Conservation (phyloP, 495 filamentous ascomycete genomes). For the Aspergillus ellipticus region DNA sequence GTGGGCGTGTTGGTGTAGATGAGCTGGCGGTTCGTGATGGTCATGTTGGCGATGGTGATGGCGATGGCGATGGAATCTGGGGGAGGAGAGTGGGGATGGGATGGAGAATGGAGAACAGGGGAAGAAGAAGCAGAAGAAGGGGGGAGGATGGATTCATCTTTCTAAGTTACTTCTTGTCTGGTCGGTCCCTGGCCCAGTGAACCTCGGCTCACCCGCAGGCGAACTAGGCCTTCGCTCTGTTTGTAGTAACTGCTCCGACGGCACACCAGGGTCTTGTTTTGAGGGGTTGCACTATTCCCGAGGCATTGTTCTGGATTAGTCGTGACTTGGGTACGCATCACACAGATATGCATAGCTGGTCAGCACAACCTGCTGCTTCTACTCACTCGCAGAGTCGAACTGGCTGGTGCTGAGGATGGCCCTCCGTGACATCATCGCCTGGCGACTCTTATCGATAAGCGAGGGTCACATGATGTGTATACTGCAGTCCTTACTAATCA, state of each 20-base stretch:
- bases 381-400: too few relatives aligned
- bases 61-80: neutral
- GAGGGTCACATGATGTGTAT: too few relatives aligned
- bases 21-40: conserved; percentile 36
- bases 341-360: neutral
- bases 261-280: neutral
- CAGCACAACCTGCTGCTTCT: too few relatives aligned
- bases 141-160: too few relatives aligned
- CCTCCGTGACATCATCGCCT: too few relatives aligned
- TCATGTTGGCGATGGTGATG: conserved; percentile 22
- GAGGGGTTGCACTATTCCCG: neutral
- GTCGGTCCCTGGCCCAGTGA: neutral
- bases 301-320: neutral
- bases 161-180: too few relatives aligned
- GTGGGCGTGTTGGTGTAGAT: conserved; percentile 39
- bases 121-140: neutral
- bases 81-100: neutral
- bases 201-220: conserved; percentile 1
- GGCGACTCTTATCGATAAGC: too few relatives aligned
- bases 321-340: neutral
- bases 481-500: neutral
- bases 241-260: neutral
- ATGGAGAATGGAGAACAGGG: neutral
- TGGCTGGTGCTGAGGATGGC: too few relatives aligned
- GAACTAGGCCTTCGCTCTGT: neutral